Evolutionary conservation across 2,329 filamentous ascomycete genomes (phyloP), one percentile per base, ranked within the genome.

Genomic region (Clonostachys chloroleuca): DNA sequence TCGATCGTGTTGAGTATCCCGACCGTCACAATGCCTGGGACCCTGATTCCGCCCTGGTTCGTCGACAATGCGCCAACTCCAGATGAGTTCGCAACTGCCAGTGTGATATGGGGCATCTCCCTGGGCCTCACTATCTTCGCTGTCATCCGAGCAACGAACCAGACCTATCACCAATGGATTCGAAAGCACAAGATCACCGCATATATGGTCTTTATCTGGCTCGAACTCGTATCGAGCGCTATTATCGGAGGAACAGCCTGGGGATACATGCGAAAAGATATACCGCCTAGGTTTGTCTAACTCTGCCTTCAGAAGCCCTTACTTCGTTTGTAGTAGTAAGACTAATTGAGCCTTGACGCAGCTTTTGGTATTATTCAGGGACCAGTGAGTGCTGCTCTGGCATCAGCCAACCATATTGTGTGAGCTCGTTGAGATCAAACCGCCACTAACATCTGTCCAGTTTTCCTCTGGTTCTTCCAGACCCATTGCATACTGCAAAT

Each of bases 401-500:
- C 24, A 30, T 30, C 9, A 42, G n/a, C 13, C 3, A 16, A 17
- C 16, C 40, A 1, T 20, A 24, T 42, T 16, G 13, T 42, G 12
- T 18, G 14, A 39, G 36, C 17, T 39, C 12, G 3, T 18, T 39
- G 36, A 39, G 14, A 39, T 30, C 24, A 30, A 10, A 10, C 3
- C 24, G 24, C 24, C 24, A 30, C 24, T n/a, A 39, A 39, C 20
- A 17, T 14, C 17, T 18, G 61, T 10, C 24, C 24, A 30, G 24
- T 30, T 30, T 30, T 30, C 9, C 24, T 30, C 24, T 61, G 59
- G 59, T 51, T 53, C 34, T 63, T 74, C 17, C 72, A 77, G 51
- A 54, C 60, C 4, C 59, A 62, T 44, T 64, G 73, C 24, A 60
- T 77, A 2, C 69, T 75, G 60, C 73, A 76, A 56, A 77, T 77